A percentile compares a stretch with the other conserved stretches of the same genome.
Conservation (phyloP, 345 rosid genomes). For the Euphorbia tirucalli region DNA sequence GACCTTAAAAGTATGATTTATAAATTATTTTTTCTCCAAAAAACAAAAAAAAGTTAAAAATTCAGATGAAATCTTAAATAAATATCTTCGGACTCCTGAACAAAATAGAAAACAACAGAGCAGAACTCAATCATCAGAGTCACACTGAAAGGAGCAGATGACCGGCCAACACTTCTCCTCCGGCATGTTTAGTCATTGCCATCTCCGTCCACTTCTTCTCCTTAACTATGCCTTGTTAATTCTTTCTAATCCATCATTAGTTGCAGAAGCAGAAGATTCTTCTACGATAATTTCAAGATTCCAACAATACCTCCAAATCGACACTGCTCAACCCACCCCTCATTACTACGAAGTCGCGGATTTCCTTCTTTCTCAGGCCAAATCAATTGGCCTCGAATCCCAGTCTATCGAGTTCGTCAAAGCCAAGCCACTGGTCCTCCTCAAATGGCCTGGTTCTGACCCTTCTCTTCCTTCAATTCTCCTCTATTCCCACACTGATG, state of each 20-base stretch:
- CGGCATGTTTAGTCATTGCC: background rate
- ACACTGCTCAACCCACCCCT: constrained; percentile 86
- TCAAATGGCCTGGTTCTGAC: constrained; percentile 74
- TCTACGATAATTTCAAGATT: constrained; percentile 55
- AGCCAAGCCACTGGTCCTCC: constrained; percentile 68
- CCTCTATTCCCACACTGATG: constrained; percentile 95
- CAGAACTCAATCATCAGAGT: background rate
- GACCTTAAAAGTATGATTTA: too few relatives aligned
- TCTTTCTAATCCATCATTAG: background rate
- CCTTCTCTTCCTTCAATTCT: constrained; percentile 67
- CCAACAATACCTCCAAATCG: constrained; percentile 78
- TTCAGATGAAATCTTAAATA: too few relatives aligned
- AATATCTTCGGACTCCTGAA: too few relatives aligned
- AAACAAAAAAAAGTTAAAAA: too few relatives aligned
- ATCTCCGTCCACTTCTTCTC: background rate
- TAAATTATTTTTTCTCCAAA: too few relatives aligned
- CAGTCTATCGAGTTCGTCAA: constrained; percentile 56
- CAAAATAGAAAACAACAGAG: too few relatives aligned
- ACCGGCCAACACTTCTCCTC: background rate
- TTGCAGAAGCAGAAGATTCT: background rate
- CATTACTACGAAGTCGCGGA: constrained; percentile 54
- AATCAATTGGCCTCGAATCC: constrained; percentile 58
- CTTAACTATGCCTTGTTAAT: background rate
- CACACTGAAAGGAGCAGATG: background rate
- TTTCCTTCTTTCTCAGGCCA: constrained; percentile 64